A percentile compares a stretch with the other conserved stretches of the same genome.
Evolutionary conservation across 768 basidiomycete genomes (phyloP).

Genomic region (Pleurotus djamor): DNA sequence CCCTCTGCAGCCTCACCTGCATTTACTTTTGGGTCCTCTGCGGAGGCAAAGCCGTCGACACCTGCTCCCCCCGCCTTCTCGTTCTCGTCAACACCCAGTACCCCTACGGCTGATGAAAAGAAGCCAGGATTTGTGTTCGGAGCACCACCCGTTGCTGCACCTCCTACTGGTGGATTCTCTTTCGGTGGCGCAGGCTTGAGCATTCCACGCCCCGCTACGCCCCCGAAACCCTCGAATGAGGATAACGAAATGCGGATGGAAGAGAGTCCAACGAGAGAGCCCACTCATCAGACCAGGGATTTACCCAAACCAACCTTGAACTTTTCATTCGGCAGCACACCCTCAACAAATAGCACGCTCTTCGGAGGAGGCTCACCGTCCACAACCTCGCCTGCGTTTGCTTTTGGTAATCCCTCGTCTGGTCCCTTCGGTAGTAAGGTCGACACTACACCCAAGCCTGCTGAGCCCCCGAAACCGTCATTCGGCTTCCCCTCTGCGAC

Average conservation of each 20-base stretch:
- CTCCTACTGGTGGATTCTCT: constrained; percentile 35
- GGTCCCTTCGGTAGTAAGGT: constrained; percentile 31
- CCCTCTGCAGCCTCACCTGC: constrained; percentile 3
- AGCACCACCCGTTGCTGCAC: constrained; percentile 35
- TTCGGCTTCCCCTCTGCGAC: constrained; percentile 27
- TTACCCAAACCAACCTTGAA: constrained; percentile 4
- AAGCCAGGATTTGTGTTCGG: constrained; percentile 37
- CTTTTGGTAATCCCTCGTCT: constrained; percentile 18
- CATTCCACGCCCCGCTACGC: constrained; percentile 53
- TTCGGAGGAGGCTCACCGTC: constrained; percentile 28
- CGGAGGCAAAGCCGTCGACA: neutral
- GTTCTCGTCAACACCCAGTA: constrained; percentile 37
- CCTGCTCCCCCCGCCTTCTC: constrained; percentile 33
- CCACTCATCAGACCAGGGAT: constrained; percentile 38
- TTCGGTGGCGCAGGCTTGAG: constrained; percentile 38
- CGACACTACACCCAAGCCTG: constrained; percentile 21
- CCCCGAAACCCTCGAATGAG: constrained; percentile 46
- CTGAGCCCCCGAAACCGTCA: constrained; percentile 15
- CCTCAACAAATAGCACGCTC: neutral
- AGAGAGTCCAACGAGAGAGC: constrained; percentile 71
- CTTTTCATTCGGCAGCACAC: neutral
- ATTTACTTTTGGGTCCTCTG: constrained; percentile 10
- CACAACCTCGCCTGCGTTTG: constrained; percentile 48
- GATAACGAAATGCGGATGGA: constrained; percentile 79
- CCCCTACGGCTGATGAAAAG: constrained; percentile 29